phyloP scores from a whole-genome alignment of 177 flowering plant species.

The Tripterygium wilfordii region DNA sequence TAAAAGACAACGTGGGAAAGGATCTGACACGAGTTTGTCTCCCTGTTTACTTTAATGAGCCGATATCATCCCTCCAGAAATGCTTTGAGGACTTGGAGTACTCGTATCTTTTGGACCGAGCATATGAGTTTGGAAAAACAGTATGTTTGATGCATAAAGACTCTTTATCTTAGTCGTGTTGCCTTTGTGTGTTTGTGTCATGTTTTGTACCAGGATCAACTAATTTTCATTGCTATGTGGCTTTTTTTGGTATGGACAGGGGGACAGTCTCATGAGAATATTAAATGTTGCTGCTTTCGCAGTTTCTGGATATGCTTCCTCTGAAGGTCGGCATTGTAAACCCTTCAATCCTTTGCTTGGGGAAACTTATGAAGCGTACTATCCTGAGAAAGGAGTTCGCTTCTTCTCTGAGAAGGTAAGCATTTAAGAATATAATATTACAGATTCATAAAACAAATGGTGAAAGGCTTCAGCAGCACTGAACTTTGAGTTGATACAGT shows the following conservation, averaged over 20 bases:
- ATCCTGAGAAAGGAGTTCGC: slow-evolving; percentile 88
- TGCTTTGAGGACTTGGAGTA: slow-evolving; percentile 95
- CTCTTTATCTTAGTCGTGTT: no score
- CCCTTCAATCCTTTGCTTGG: slow-evolving; percentile 97
- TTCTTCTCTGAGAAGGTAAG: slow-evolving; percentile 94
- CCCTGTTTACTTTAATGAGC: slow-evolving; percentile 97
- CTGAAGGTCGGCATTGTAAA: slow-evolving; percentile 91
- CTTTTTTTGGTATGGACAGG: slow-evolving; percentile 35
- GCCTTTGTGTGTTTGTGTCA: no score
- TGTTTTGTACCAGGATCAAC: no score
- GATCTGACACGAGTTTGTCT: slow-evolving; percentile 91
- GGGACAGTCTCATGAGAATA: slow-evolving; percentile 66
- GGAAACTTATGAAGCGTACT: slow-evolving; percentile 97
- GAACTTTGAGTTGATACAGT: neutral
- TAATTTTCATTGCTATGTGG: neutral
- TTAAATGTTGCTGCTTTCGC: slow-evolving; percentile 95
- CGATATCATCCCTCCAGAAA: slow-evolving; percentile 92
- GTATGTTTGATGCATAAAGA: slow-evolving; percentile 27
- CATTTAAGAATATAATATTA: neutral
- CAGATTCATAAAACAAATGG: neutral
- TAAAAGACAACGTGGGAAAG: slow-evolving; percentile 95
- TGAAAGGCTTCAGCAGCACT: neutral
- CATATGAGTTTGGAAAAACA: slow-evolving; percentile 75
- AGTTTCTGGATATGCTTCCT: slow-evolving; percentile 92
- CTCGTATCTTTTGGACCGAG: slow-evolving; percentile 84